Base-by-base conservation (phyloP, 441 rosid species). In the Geranium incanum region DNA sequence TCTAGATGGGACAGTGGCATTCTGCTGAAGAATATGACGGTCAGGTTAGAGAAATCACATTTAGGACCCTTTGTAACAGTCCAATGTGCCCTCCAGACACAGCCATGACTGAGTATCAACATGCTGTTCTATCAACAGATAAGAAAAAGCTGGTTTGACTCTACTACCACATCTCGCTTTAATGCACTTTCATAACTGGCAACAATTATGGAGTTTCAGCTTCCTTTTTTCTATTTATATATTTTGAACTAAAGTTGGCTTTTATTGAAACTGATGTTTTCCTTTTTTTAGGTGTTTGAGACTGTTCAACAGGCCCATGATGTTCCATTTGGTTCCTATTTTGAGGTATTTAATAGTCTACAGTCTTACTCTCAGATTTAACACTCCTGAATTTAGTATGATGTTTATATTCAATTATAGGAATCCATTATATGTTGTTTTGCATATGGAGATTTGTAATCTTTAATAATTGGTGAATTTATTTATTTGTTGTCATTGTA, bases 31-130 rank as follows among this genome's bases (percentile, higher is more conserved):
- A 92, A 79, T 95, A 92, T 81, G 91, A 95, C 70, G 99, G 97
- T 78, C 91, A 89, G 87, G 98, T 95, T 66, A 88, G 98, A 81
- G 99, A 95, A 83, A 86, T 92, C 67, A 95, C 89, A 71, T 92
- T 87, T 78, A 87, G 97, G 84, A 80, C 92, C 39, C 77, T 83
- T n/a, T 95, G 99, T 80, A 86, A 82, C 78, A 95, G 90, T 84
- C 99, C 99, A 52, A 92, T 95, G 98, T 90, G 99, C 81, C 98
- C 99, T 39, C 98, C 97, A 50, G 97, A 95, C 82, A 92, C 95
- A 69, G 96, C 91, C 75, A 88, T 95, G 91, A 88, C 99, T 5
- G 98, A 95, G 84, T 92, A 88, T 82, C 99, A 95, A 84, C 98
- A 90, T 74, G 80, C 71, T 76, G 95, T 87, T 79, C 71, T 89